These are phyloP conservation scores for Xenoacremonium recifei DNA, from an alignment of 2,329 filamentous ascomycete genomes.

Conservation along the genomic window DNA sequence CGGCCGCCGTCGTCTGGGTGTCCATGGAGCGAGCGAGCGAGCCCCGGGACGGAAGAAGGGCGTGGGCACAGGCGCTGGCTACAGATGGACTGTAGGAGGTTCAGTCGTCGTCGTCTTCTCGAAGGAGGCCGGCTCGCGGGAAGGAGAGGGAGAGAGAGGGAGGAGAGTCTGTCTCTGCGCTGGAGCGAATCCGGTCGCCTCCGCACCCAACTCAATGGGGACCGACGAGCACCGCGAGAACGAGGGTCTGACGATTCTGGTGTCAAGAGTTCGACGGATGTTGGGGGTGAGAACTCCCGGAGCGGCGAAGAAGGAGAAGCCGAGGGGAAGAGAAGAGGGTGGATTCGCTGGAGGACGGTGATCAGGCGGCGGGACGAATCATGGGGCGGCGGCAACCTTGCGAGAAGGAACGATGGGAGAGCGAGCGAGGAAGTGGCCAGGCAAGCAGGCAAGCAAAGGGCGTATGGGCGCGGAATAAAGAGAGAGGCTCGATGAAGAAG, in stretches of 20 bases:
- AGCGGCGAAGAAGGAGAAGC: conserved; percentile 10
- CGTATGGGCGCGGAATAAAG: no score
- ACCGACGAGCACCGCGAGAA: not conserved
- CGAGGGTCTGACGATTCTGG: conserved; percentile 19
- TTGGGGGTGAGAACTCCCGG: conserved; percentile 6
- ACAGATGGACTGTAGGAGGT: conserved; percentile 16
- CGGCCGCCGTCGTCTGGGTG: conserved; percentile 35
- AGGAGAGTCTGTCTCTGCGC: conserved; percentile 11
- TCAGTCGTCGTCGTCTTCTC: conserved; percentile 15
- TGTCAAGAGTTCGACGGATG: conserved; percentile 17
- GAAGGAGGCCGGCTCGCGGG: conserved; percentile 14
- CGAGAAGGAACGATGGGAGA: no score
- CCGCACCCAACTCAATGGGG: conserved; percentile 20
- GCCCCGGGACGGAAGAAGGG: conserved; percentile 25
- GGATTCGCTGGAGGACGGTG: no score
- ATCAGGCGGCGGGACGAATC: no score
- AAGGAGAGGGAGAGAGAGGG: no score
- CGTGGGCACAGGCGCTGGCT: conserved; percentile 21
- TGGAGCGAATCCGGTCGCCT: conserved; percentile 13
- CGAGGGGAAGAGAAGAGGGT: no score
- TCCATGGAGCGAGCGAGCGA: conserved; percentile 37
- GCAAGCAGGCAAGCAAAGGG: no score
- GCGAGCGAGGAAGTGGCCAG: no score
- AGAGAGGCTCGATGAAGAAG: no score
- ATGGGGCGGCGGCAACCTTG: no score